Evolutionary conservation across 1,284 basidiomycete genomes (phyloP), one percentile per base, ranked within the genome.

Genomic region (Moesziomyces aphidis): DNA sequence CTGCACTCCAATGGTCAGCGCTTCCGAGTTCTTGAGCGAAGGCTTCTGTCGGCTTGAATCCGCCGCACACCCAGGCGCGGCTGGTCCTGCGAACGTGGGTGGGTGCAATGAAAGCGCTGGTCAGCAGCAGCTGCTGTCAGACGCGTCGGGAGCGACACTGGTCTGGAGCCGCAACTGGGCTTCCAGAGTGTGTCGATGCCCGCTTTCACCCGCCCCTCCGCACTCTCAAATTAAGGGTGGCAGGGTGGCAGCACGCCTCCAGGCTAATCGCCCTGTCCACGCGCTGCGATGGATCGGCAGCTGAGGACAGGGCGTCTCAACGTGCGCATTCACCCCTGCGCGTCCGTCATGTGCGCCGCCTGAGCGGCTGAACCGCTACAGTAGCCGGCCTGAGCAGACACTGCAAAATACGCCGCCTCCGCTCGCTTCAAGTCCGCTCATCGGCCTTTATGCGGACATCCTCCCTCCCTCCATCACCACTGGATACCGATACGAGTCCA

Each of bases 401-500:
- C 15, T 4, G 39, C 39, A 42, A 19, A 19, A 17, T 42, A 15
- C 39, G 31, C 31, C 13, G 31, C 13, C 36, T 42, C 17, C 34
- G 15, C 36, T 49, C 28, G 13, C 50, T 43, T 22, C 31, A 34
- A 34, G 31, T 34, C 31, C 31, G 31, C 11, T 34, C 31, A 11
- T 34, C 31, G 31, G 31, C 31, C 31, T 34, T 4, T 34, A 34
- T 3, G 3, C 31, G 11, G 10, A 34, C 31, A 34, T 23, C 50
- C 46, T 60, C 19, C 47, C 52, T 34, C 44, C 58, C 50, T 58
- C 42, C 58, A 64, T 55, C 58, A 48, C 54, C 51, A 34, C 24
- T 53, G 22, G 60, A 60, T 61, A 64, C 52, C 63, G 61, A 60
- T 39, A 50, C 51, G 50, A 31, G 46, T 19, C 19, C 57, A 55